Conservation (phyloP, 2,329 filamentous ascomycete genomes). For the Talaromyces rugulosus region DNA sequence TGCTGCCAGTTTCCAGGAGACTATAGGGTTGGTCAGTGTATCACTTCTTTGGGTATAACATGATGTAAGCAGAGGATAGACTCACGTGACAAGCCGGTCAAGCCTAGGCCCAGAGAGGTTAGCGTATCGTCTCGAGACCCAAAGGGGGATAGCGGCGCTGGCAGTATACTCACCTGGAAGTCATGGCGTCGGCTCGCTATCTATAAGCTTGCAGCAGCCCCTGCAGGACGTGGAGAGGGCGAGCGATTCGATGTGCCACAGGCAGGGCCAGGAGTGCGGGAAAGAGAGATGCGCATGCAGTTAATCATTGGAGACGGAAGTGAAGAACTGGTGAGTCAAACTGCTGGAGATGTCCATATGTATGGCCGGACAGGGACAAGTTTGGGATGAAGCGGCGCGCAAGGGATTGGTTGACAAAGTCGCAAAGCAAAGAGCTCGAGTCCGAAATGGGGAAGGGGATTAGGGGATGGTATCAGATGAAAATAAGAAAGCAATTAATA, state of each 20-base stretch:
- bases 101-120: conserved; percentile 53
- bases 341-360: not conserved
- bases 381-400: not conserved
- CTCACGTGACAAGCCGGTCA: conserved; percentile 82
- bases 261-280: too few species aligned
- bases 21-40: conserved; percentile 46
- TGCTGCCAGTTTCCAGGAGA: conserved; percentile 95
- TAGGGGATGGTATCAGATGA: not conserved
- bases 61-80: conserved; percentile 23
- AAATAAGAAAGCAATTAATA: not conserved
- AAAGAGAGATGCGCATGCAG: not conserved
- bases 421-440: not conserved
- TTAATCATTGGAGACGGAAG: not conserved
- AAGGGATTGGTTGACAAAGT: not conserved
- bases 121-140: conserved; percentile 19
- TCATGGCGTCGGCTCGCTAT: conserved; percentile 27
- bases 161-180: conserved; percentile 35
- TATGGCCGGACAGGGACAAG: not conserved
- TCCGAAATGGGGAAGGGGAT: not conserved
- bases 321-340: not conserved
- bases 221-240: not conserved
- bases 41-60: not conserved
- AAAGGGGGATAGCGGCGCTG: not conserved
- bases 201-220: not conserved
- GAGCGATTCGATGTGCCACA: too few species aligned